Evolutionary conservation across 1,139 yeast genomes (phyloP), one percentile per base, ranked within the genome.

Genomic region (Yamadazyma atlantica): DNA sequence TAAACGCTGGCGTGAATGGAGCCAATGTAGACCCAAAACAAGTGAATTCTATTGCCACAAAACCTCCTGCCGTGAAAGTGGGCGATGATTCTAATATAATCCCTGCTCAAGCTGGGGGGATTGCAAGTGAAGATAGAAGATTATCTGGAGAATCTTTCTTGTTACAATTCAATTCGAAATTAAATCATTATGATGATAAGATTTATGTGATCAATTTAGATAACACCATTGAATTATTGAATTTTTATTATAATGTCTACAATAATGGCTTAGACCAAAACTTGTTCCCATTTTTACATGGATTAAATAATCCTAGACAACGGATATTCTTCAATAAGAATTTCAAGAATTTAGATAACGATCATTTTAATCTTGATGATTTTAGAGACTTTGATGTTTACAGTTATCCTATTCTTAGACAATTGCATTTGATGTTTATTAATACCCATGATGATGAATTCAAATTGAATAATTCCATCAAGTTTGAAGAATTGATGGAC

Each of bases 241-340:
- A 57, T 18, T 58, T 52, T 45, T 59, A 62, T 39, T 64, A 66
- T 42, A 46, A 51, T 18, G 25, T 18, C 10, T 35, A 27, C 9
- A 48, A 46, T 8, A 54, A 53, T 34, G 38, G 44, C 11, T 45
- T 58, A 17, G 57, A 57, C 9, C 38, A 41, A 4, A 47, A 49
- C 16, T 44, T 64, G 44, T 67, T 68, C 38, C 74, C 74, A 1
- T 67, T 62, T 40, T 53, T 67, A 32, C 73, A 67, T 49, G 73
- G 71, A 0, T 47, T 66, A 29, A 48, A 51, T 38, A 55, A 51
- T 33, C 34, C 49, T 9, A 49, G 51, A 33, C 72, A 65, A 43
- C 53, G 67, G 23, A 54, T 55, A 1, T 66, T 48, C 33, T 50
- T 46, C 36, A 50, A 49, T 28, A 39, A 46, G 13, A 18, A 42